A percentile compares a stretch with the other conserved stretches of the same genome.
phyloP scores from a whole-genome alignment of 2,329 filamentous ascomycete species.

The Fusarium sp. region DNA sequence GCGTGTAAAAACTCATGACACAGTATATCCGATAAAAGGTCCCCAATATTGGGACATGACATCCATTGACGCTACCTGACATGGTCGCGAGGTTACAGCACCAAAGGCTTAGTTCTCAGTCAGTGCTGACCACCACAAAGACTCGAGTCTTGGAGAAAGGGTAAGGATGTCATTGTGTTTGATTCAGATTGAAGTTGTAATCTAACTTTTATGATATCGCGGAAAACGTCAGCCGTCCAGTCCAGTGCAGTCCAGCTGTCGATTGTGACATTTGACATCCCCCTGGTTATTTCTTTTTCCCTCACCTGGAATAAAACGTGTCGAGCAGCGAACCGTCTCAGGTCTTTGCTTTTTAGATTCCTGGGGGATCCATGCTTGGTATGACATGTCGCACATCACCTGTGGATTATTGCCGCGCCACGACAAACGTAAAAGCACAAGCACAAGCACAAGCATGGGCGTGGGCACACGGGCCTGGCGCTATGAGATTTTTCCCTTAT shows the following conservation, averaged over 20 bases:
- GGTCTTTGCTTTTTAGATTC: slow-evolving; percentile 23
- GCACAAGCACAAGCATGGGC: slow-evolving; percentile 2
- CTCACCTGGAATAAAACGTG: neutral
- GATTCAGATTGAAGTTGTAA: neutral
- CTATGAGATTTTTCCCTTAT: slow-evolving; percentile 7
- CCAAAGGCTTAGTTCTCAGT: slow-evolving; percentile 1
- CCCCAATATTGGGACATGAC: neutral
- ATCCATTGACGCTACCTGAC: too few species aligned
- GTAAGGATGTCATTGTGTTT: neutral
- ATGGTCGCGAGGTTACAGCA: slow-evolving; percentile 11
- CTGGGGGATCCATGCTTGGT: slow-evolving; percentile 25
- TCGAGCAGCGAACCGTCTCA: neutral
- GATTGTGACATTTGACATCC: neutral
- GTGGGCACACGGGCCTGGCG: neutral
- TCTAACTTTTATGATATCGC: neutral
- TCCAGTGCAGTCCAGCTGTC: too few species aligned
- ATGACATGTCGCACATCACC: slow-evolving; percentile 20
- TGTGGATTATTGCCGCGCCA: slow-evolving; percentile 9
- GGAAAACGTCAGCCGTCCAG: neutral
- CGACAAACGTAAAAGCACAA: slow-evolving; percentile 17
- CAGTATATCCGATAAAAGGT: neutral
- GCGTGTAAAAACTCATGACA: slow-evolving; percentile 14
- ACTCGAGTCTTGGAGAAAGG: neutral
- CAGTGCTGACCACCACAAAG: slow-evolving; percentile 18
- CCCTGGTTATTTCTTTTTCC: neutral